Conservation (phyloP, 257 asterid species). For the Knoxia roxburghii region DNA sequence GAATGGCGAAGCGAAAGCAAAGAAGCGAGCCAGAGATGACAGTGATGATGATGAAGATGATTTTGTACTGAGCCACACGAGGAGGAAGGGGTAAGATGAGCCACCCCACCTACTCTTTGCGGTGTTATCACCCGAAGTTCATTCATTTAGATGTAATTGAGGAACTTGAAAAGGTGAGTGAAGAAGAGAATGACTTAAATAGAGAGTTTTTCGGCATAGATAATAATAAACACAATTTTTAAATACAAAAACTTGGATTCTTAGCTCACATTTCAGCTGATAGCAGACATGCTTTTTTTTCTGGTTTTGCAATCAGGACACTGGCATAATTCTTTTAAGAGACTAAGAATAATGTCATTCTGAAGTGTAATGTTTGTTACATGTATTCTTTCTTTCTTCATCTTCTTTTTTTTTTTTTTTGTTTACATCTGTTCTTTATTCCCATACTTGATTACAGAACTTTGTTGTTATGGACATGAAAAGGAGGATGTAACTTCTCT, state of each 20-base stretch:
- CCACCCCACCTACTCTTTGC: conserved; percentile 13
- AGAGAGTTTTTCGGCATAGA: conserved; percentile 6
- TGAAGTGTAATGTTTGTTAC: neutral
- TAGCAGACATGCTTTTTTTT: neutral
- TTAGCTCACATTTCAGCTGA: conserved; percentile 2
- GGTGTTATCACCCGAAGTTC: conserved; percentile 4
- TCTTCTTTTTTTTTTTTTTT: too few species aligned
- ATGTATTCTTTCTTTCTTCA: neutral
- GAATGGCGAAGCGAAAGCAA: conserved; percentile 57
- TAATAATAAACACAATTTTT: conserved; percentile 1
- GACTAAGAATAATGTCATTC: neutral
- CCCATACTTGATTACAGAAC: neutral
- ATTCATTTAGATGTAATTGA: neutral
- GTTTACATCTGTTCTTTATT: too few species aligned
- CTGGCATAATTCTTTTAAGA: neutral
- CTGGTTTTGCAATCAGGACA: neutral
- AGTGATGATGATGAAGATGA: conserved; percentile 41
- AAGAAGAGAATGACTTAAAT: neutral
- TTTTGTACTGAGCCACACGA: conserved; percentile 54
- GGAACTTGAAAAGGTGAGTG: neutral
- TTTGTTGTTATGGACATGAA: neutral
- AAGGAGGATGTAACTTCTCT: neutral
- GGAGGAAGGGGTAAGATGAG: conserved; percentile 52
- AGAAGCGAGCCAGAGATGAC: conserved; percentile 40
- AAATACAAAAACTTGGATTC: neutral